A percentile compares a stretch with the other conserved stretches of the same genome.
These are phyloP conservation scores for Neofusicoccum ribis DNA, from an alignment of 2,329 filamentous ascomycete species.

Conservation along the genomic window DNA sequence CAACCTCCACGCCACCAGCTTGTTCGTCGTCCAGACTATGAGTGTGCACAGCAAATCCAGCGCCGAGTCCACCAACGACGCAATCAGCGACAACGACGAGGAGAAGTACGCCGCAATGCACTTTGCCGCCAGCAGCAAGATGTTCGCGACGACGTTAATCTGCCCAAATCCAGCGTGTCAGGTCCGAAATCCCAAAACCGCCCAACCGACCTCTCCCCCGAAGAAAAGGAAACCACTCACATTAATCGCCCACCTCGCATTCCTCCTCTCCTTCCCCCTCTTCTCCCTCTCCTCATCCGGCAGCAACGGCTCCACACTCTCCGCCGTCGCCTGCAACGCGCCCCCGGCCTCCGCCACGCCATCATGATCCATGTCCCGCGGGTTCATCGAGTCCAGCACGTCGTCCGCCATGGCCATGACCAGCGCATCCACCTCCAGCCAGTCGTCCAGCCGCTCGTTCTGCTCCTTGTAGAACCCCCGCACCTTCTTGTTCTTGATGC, in stretches of 20 bases:
- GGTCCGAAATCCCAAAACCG: background rate
- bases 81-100: constrained; percentile 61
- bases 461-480: constrained; percentile 56
- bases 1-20: constrained; percentile 59
- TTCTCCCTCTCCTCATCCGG: constrained; percentile 56
- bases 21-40: constrained; percentile 63
- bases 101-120: constrained; percentile 57
- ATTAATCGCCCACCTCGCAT: constrained; percentile 60
- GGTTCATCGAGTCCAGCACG: constrained; percentile 61
- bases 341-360: constrained; percentile 54
- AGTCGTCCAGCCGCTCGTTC: constrained; percentile 57
- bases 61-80: constrained; percentile 62
- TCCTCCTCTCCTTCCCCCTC: constrained; percentile 47
- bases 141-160: constrained; percentile 62
- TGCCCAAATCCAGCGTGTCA: constrained; percentile 23
- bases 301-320: constrained; percentile 56
- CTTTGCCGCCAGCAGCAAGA: constrained; percentile 58
- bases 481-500: constrained; percentile 55
- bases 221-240: constrained; percentile 27
- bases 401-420: constrained; percentile 56
- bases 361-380: constrained; percentile 56
- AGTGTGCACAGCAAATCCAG: constrained; percentile 61
- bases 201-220: background rate
- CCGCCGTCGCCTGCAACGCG: constrained; percentile 50
- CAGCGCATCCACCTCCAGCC: constrained; percentile 60